Conservation (phyloP, 1,139 yeast species). For the Taphrina populina region DNA sequence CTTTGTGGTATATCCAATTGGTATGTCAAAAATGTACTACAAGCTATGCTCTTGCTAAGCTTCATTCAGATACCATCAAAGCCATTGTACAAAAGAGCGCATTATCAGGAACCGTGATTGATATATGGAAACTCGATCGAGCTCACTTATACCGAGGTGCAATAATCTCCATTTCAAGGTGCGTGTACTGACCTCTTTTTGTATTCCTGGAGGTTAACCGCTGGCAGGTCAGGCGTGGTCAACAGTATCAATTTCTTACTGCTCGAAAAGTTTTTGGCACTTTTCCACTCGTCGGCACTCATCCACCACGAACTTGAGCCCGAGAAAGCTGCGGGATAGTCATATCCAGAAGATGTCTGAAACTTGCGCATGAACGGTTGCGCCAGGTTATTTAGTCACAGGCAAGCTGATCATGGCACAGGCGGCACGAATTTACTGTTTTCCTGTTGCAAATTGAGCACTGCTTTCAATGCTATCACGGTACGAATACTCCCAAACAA, state of each 20-base stretch:
- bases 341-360: too few species aligned
- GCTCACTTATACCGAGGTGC: constrained; percentile 24
- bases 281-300: constrained; percentile 4
- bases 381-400: too few species aligned
- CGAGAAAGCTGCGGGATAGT: too few species aligned
- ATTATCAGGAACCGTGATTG: constrained; percentile 3
- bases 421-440: too few species aligned
- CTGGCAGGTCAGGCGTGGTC: constrained; percentile 15
- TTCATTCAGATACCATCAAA: constrained; percentile 3
- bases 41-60: neutral
- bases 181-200: neutral
- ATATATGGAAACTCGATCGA: constrained; percentile 2
- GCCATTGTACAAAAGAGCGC: constrained; percentile 17
- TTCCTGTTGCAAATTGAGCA: too few species aligned
- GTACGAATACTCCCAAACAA: too few species aligned
- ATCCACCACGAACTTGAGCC: too few species aligned
- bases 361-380: too few species aligned
- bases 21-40: constrained; percentile 57
- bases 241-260: constrained; percentile 23
- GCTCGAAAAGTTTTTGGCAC: constrained; percentile 15
- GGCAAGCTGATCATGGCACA: too few species aligned
- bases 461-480: too few species aligned
- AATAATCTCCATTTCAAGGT: constrained; percentile 8
- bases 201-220: neutral
- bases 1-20: constrained; percentile 74